Conservation (phyloP, 2,329 filamentous ascomycete genomes). For the Sclerotinia nivalis region DNA sequence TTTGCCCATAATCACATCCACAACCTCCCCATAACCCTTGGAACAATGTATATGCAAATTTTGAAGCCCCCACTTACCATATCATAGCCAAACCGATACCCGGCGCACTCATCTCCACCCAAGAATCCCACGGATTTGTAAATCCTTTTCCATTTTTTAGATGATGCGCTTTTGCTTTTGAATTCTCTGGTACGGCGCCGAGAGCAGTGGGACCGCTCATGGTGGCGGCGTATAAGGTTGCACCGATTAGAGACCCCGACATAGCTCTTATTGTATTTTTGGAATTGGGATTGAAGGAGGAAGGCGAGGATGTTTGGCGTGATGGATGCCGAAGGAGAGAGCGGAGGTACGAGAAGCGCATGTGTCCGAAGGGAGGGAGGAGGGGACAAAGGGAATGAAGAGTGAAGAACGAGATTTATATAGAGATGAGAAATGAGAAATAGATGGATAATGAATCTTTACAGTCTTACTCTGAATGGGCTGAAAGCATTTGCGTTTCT, state of each 20-base stretch:
- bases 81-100: constrained; percentile 44
- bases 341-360: constrained; percentile 48
- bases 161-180: constrained; percentile 52
- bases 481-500: neutral
- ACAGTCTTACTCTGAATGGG: neutral
- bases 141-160: constrained; percentile 54
- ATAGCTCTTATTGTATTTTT: constrained; percentile 26
- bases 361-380: constrained; percentile 43
- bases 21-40: neutral
- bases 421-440: neutral
- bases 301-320: neutral
- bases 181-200: constrained; percentile 38
- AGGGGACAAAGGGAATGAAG: neutral
- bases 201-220: constrained; percentile 34
- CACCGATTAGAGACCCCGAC: constrained; percentile 32
- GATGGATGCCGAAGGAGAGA: constrained; percentile 33
- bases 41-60: neutral
- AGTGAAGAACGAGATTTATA: neutral
- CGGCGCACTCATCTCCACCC: constrained; percentile 41
- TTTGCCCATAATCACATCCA: neutral
- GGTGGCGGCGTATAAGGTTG: constrained; percentile 34
- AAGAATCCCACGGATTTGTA: constrained; percentile 59
- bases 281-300: constrained; percentile 1
- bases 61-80: constrained; percentile 39
- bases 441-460: neutral